Percentiles rank a stretch among this genome's conserved stretches.
Evolutionary conservation across 192 early-diverging fungal genomes (phyloP).

Genomic region (Coemansia sp.): DNA sequence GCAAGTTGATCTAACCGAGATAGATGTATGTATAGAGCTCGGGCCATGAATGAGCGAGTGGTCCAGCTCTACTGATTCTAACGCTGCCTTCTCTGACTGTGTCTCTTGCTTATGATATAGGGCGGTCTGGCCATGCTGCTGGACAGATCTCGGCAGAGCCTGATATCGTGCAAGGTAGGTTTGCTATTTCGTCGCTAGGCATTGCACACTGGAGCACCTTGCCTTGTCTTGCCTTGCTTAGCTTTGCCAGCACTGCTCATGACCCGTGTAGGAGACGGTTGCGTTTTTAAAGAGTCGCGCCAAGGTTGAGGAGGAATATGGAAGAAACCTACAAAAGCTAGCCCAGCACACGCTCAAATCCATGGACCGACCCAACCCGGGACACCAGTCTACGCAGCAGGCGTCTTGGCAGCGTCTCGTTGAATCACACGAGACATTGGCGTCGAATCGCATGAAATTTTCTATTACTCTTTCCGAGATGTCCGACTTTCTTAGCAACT

Average conservation of each 20-base stretch:
- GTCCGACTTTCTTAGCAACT: constrained; percentile 73
- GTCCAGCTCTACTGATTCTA: not conserved
- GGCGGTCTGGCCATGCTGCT: constrained; percentile 44
- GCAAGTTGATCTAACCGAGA: constrained; percentile 52
- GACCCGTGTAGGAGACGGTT: constrained; percentile 59
- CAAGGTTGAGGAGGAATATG: constrained; percentile 89
- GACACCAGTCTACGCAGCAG: constrained; percentile 63
- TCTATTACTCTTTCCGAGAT: constrained; percentile 66
- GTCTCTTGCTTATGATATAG: constrained; percentile 9
- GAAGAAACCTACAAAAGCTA: constrained; percentile 73
- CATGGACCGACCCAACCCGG: constrained; percentile 52
- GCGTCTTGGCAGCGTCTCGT: constrained; percentile 72
- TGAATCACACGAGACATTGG: constrained; percentile 81
- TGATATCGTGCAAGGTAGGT: constrained; percentile 47
- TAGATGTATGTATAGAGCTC: constrained; percentile 30
- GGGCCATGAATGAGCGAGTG: not conserved
- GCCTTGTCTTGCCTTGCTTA: not conserved
- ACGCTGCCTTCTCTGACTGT: not conserved
- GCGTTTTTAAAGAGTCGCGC: constrained; percentile 87
- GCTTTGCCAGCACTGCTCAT: constrained; percentile 9
- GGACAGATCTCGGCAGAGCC: constrained; percentile 48
- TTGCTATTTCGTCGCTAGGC: not conserved
- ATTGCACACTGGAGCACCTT: not conserved
- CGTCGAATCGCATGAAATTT: constrained; percentile 76
- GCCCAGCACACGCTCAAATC: constrained; percentile 61